These are phyloP conservation scores for Albugo candida DNA, from an alignment of 352 stramenopile genomes.

Conservation along the genomic window DNA sequence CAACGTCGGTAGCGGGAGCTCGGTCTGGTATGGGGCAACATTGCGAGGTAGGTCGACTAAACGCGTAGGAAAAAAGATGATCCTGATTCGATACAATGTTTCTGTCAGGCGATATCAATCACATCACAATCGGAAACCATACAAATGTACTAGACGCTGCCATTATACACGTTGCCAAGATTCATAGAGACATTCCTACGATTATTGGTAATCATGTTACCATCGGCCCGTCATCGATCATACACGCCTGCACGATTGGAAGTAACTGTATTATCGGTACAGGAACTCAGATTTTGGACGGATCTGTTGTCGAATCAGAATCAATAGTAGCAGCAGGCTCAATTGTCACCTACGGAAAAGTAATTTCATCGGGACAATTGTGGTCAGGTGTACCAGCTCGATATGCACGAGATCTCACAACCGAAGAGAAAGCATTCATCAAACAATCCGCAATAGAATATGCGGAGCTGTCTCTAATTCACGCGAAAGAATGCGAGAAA, in stretches of 20 bases:
- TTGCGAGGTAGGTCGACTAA: conserved; percentile 31
- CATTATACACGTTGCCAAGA: conserved; percentile 88
- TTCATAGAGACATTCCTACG: conserved; percentile 78
- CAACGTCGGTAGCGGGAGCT: conserved; percentile 77
- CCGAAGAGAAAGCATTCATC: conserved; percentile 79
- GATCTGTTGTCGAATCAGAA: conserved; percentile 67
- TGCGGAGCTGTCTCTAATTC: conserved; percentile 49
- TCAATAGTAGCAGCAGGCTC: conserved; percentile 82
- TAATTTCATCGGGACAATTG: conserved; percentile 77
- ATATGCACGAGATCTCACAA: conserved; percentile 67
- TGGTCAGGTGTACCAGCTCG: conserved; percentile 71
- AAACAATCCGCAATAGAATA: conserved; percentile 78
- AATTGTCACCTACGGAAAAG: conserved; percentile 73
- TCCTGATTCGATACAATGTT: too few relatives aligned
- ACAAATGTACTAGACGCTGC: conserved; percentile 86
- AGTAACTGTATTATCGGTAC: conserved; percentile 85
- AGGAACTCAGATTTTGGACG: conserved; percentile 81
- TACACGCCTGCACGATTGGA: conserved; percentile 84
- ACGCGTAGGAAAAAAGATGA: neutral
- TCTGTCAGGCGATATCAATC: conserved; percentile 64
- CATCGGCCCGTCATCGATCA: conserved; percentile 67
- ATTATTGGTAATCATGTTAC: conserved; percentile 84
- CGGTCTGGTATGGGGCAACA: conserved; percentile 86
- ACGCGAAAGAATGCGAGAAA: conserved; percentile 61
- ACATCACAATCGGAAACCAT: conserved; percentile 86